Conservation (phyloP, 371 early-diverging fungal genomes). For the Syncephalis plumigaleata region DNA sequence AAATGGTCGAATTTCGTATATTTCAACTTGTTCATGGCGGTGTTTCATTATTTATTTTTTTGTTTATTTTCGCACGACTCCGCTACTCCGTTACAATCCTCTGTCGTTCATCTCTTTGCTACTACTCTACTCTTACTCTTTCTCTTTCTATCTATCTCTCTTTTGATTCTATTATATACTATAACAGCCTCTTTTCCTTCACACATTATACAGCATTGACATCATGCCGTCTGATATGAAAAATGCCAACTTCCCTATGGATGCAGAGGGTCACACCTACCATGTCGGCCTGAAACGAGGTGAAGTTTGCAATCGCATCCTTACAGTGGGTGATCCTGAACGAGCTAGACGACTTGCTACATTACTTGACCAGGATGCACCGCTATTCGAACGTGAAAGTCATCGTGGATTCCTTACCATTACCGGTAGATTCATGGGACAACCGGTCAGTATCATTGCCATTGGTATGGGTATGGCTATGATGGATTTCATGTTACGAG, state of each 20-base stretch:
- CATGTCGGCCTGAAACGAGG: constrained; percentile 68
- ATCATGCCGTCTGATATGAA: too few species aligned
- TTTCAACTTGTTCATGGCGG: too few species aligned
- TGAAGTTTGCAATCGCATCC: constrained; percentile 75
- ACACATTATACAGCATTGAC: too few species aligned
- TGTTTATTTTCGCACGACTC: too few species aligned
- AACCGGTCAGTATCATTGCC: constrained; percentile 72
- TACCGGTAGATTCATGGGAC: constrained; percentile 68
- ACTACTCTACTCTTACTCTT: too few species aligned
- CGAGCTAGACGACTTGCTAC: constrained; percentile 54
- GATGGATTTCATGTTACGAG: constrained; percentile 92
- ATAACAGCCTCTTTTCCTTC: too few species aligned
- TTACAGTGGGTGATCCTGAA: constrained; percentile 84
- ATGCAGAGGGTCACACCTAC: constrained; percentile 63
- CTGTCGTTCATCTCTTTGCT: too few species aligned
- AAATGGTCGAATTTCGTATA: too few species aligned
- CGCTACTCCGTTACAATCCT: too few species aligned
- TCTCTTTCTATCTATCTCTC: too few species aligned
- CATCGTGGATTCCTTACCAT: constrained; percentile 82
- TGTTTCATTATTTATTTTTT: too few species aligned
- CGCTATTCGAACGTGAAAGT: constrained; percentile 21
- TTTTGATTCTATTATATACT: too few species aligned
- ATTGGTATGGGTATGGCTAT: constrained; percentile 80
- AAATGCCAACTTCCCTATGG: constrained; percentile 73
- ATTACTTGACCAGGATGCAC: constrained; percentile 25